phyloP scores from a whole-genome alignment of 139 green algal species.

The Coccomyxa sp. region DNA sequence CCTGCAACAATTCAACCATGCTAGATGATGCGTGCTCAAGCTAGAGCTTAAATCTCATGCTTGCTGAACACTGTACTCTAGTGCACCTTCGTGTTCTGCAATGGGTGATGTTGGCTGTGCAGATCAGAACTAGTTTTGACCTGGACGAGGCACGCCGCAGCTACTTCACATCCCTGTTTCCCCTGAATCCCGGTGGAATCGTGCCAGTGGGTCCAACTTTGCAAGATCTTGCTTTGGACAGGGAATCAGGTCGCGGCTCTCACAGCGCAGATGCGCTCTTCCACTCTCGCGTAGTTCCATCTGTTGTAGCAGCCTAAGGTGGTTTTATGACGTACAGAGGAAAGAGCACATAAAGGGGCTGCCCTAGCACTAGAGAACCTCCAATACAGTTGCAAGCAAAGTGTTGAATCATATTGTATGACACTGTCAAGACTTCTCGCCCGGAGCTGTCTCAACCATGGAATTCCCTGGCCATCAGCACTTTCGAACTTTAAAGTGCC shows the following conservation, averaged over 20 bases:
- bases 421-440: no score
- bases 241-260: background rate
- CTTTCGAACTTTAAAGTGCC: no score
- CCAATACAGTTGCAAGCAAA: no score
- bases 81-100: background rate
- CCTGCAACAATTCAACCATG: background rate
- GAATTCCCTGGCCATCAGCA: no score
- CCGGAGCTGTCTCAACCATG: no score
- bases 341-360: no score
- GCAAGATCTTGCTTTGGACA: conserved; percentile 34
- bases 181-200: conserved; percentile 88
- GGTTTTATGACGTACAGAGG: no score
- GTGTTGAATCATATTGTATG: no score
- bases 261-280: background rate
- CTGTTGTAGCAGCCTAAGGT: no score
- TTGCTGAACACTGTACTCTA: background rate
- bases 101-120: conserved; percentile 2
- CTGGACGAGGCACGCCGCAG: conserved; percentile 60
- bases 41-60: background rate
- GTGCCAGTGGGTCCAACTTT: conserved; percentile 62
- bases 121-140: conserved; percentile 69
- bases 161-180: conserved; percentile 87
- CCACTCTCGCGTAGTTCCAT: background rate
- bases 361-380: no score
- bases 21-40: background rate